Percentiles rank a stretch among this genome's conserved stretches.
These are phyloP conservation scores for Cutaneotrichosporon curvatum DNA, from an alignment of 1,284 basidiomycete species.

Conservation along the genomic window DNA sequence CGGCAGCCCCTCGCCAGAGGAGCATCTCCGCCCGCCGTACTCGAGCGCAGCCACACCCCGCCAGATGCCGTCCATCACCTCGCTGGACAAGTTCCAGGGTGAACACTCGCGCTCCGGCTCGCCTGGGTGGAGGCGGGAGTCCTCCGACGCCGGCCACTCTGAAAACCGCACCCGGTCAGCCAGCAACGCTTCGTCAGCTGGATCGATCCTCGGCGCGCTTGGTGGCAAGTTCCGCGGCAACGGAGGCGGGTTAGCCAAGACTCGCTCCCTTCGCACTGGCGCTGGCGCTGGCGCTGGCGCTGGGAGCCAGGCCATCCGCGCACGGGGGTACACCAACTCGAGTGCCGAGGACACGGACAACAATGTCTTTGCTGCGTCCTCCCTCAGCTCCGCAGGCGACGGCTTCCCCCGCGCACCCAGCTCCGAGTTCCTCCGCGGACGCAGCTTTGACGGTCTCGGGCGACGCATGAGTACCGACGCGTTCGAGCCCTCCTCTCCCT, in stretches of 20 bases:
- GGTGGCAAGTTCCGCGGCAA: conserved; percentile 4
- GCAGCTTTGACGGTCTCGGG: conserved; percentile 23
- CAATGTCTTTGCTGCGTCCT: conserved; percentile 22
- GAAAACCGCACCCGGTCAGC: conserved; percentile 9
- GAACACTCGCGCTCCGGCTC: conserved; percentile 8
- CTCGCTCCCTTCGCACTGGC: neutral
- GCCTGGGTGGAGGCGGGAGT: conserved; percentile 12
- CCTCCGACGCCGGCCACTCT: neutral
- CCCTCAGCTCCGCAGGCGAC: conserved; percentile 19
- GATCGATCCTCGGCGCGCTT: conserved; percentile 12
- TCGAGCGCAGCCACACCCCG: conserved; percentile 7
- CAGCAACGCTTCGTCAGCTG: conserved; percentile 11
- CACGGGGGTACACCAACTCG: conserved; percentile 18
- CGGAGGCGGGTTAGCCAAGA: conserved; percentile 12
- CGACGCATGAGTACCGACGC: conserved; percentile 23
- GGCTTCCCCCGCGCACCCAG: conserved; percentile 8
- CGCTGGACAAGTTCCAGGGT: conserved; percentile 13
- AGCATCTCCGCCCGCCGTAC: conserved; percentile 8
- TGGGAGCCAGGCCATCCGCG: neutral
- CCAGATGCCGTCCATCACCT: conserved; percentile 12
- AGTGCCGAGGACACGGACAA: conserved; percentile 32
- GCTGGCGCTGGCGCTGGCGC: neutral
- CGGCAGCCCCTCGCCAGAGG: neutral
- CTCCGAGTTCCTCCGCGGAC: conserved; percentile 19
- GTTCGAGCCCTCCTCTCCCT: conserved; percentile 25